phyloP scores from a whole-genome alignment of 257 asterid genomes.

The Paraleonurus japonicus region DNA sequence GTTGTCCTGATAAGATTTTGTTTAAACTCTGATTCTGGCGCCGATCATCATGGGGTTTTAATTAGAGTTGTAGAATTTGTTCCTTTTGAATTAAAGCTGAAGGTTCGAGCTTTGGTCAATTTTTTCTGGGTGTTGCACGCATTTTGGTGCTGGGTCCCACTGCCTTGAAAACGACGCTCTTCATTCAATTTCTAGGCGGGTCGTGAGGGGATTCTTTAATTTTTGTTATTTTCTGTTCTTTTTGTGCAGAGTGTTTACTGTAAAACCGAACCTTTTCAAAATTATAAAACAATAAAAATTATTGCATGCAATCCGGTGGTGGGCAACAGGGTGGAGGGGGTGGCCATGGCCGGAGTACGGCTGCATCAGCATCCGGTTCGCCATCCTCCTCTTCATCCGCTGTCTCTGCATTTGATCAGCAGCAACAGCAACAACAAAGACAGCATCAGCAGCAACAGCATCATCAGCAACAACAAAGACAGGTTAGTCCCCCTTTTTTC shows the following conservation, averaged over 20 bases:
- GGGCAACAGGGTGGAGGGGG: conserved; percentile 84
- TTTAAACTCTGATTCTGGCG: conserved; percentile 2
- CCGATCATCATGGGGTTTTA: background rate
- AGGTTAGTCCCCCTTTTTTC: conserved; percentile 39
- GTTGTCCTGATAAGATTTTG: background rate
- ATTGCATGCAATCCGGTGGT: conserved; percentile 87
- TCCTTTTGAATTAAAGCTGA: conserved; percentile 3
- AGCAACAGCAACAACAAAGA: conserved; percentile 57
- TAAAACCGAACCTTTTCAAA: background rate
- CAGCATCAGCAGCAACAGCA: conserved; percentile 27
- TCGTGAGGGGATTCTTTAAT: conserved; percentile 5
- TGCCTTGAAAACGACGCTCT: conserved; percentile 8
- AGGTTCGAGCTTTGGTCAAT: conserved; percentile 10
- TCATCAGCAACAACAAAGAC: conserved; percentile 49
- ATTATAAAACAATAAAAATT: background rate
- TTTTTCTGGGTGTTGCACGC: conserved; percentile 3
- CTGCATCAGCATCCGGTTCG: conserved; percentile 73
- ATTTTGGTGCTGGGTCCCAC: conserved; percentile 5
- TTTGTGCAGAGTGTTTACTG: conserved; percentile 14
- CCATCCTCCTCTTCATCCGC: conserved; percentile 95
- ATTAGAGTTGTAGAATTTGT: conserved; percentile 3
- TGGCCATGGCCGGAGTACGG: conserved; percentile 83
- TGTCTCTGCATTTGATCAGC: conserved; percentile 83
- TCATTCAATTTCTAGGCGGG: conserved; percentile 8
- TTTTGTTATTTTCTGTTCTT: background rate